Conservation (phyloP, 1,139 yeast species). For the Geotrichum macrosporum region DNA sequence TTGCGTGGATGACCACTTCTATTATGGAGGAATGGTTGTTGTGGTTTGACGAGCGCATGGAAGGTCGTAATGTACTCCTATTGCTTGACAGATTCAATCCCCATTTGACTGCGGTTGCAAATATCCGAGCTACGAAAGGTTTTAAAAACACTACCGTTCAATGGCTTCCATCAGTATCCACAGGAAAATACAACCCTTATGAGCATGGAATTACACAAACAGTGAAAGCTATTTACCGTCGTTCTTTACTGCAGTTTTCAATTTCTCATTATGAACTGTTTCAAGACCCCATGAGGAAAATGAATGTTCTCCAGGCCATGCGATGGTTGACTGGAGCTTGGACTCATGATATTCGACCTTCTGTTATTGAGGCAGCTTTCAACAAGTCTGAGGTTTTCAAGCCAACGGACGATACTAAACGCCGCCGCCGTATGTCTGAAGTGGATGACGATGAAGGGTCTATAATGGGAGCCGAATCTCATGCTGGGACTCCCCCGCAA, state of each 20-base stretch:
- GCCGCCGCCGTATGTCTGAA: not conserved
- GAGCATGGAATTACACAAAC: slow-evolving; percentile 19
- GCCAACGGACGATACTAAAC: not conserved
- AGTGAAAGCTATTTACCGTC: slow-evolving; percentile 15
- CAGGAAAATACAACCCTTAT: slow-evolving; percentile 19
- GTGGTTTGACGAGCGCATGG: slow-evolving; percentile 19
- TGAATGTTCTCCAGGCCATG: slow-evolving; percentile 17
- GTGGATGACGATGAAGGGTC: slow-evolving; percentile 9
- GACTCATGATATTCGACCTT: slow-evolving; percentile 17
- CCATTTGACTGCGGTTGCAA: slow-evolving; percentile 19
- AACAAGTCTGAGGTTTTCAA: slow-evolving; percentile 17
- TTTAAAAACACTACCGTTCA: slow-evolving; percentile 20
- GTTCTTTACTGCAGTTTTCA: slow-evolving; percentile 15
- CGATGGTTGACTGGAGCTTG: slow-evolving; percentile 20
- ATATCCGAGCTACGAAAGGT: slow-evolving; percentile 18
- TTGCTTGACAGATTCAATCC: slow-evolving; percentile 19
- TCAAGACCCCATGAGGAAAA: slow-evolving; percentile 20
- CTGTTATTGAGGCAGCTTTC: slow-evolving; percentile 13
- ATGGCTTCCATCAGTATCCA: slow-evolving; percentile 18
- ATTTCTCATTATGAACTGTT: slow-evolving; percentile 16
- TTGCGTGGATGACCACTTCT: slow-evolving; percentile 21
- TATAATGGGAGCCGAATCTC: not conserved
- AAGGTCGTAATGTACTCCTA: slow-evolving; percentile 13
- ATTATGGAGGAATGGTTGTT: slow-evolving; percentile 20
- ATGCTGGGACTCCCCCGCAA: slow-evolving; percentile 4